Percentiles rank a stretch among this genome's conserved stretches.
phyloP scores from a whole-genome alignment of 75 land plant species.

The Sequoiadendron giganteum region DNA sequence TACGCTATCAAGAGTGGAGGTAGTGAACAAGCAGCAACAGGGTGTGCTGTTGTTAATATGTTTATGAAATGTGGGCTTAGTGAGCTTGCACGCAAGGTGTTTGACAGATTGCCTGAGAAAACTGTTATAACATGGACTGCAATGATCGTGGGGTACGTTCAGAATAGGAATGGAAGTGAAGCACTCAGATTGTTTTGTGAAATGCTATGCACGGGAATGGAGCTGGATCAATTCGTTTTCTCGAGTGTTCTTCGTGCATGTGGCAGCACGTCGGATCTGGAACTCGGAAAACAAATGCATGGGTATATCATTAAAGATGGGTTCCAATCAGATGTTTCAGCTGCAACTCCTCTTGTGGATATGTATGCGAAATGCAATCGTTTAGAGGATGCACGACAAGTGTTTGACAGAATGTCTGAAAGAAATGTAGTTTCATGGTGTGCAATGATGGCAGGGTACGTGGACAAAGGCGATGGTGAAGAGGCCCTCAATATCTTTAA shows the following conservation, averaged over 20 bases:
- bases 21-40: conserved; percentile 29
- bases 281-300: conserved; percentile 32
- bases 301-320: conserved; percentile 18
- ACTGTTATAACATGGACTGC: conserved; percentile 20
- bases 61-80: conserved; percentile 24
- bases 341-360: conserved; percentile 28
- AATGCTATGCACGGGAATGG: background rate
- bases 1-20: conserved; percentile 24
- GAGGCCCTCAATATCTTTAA: conserved; percentile 26
- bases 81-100: background rate
- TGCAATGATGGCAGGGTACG: conserved; percentile 32
- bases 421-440: conserved; percentile 36
- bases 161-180: background rate
- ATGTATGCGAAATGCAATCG: conserved; percentile 37
- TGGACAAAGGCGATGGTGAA: conserved; percentile 23
- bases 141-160: background rate
- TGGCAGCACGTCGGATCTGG: conserved; percentile 18
- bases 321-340: conserved; percentile 4
- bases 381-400: conserved; percentile 19
- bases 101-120: conserved; percentile 31
- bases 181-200: background rate
- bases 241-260: conserved; percentile 12
- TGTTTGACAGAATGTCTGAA: conserved; percentile 21
- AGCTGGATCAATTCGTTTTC: background rate
- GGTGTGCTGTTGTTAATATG: conserved; percentile 42